Evolutionary conservation across 2,329 filamentous ascomycete species (phyloP).

Genomic region (Nemania sp.): DNA sequence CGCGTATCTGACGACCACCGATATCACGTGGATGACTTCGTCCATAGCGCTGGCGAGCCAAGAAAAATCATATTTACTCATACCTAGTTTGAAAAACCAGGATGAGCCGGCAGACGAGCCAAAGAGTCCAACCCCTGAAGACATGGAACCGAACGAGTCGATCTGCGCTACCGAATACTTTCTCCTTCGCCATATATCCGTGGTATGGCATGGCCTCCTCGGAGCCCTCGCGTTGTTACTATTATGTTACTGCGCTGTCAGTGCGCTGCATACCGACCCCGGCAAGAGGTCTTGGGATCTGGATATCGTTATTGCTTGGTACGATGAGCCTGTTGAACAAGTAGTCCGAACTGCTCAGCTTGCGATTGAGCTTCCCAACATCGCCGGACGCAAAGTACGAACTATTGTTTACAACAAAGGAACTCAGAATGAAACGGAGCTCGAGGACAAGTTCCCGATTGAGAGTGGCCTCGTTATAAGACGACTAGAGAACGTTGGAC

Average conservation of each 20-base stretch:
- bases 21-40: slow-evolving; percentile 12
- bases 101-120: slow-evolving; percentile 10
- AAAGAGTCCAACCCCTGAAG: slow-evolving; percentile 20
- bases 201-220: slow-evolving; percentile 22
- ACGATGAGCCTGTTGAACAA: slow-evolving; percentile 30
- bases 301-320: slow-evolving; percentile 31
- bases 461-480: slow-evolving; percentile 23
- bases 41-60: neutral
- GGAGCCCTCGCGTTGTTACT: slow-evolving; percentile 18
- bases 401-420: slow-evolving; percentile 32
- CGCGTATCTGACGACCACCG: slow-evolving; percentile 22
- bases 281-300: slow-evolving; percentile 25
- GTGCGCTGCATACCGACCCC: slow-evolving; percentile 10
- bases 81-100: slow-evolving; percentile 15
- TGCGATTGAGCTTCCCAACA: slow-evolving; percentile 21
- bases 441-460: slow-evolving; percentile 18
- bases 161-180: neutral
- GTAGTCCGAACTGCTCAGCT: slow-evolving; percentile 25
- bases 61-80: slow-evolving; percentile 12
- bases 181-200: slow-evolving; percentile 15
- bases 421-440: slow-evolving; percentile 25
- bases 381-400: slow-evolving; percentile 24
- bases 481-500: slow-evolving; percentile 27
- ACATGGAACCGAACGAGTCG: slow-evolving; percentile 16
- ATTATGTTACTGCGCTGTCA: slow-evolving; percentile 16